Percentiles rank a stretch among this genome's conserved stretches.
Evolutionary conservation across 2,329 filamentous ascomycete species (phyloP).

Genomic region (Falciphora oryzae): DNA sequence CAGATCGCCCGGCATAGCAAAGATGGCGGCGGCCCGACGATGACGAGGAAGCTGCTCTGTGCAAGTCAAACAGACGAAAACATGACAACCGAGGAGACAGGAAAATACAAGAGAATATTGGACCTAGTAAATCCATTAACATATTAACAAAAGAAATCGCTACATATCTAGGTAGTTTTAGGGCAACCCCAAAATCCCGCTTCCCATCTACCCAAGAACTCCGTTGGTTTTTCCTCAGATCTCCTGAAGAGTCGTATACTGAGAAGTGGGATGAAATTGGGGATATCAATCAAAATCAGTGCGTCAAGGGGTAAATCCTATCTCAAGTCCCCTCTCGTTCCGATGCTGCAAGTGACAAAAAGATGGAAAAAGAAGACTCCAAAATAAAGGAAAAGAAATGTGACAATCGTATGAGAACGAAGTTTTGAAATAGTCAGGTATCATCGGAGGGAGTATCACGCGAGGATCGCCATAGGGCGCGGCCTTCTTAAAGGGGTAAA

Average conservation of each 20-base stretch:
- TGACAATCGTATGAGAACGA: no score
- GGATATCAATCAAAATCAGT: no score
- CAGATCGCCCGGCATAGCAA: no score
- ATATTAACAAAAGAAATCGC: conserved; percentile 1
- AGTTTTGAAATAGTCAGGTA: not conserved
- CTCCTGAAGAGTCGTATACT: not conserved
- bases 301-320: no score
- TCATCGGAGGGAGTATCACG: not conserved
- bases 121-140: not conserved
- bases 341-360: not conserved
- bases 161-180: not conserved
- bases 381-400: not conserved
- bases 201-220: not conserved
- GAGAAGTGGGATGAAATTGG: not conserved
- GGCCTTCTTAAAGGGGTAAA: not conserved
- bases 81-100: no score
- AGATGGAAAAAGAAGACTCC: not conserved
- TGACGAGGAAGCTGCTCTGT: no score
- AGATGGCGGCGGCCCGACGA: no score
- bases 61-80: no score
- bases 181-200: not conserved
- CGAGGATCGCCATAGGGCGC: not conserved
- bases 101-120: no score
- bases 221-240: not conserved
- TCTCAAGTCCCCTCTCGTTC: no score